Conservation (phyloP, 176 grass and related monocot species). For the Cymbopogon citratus region DNA sequence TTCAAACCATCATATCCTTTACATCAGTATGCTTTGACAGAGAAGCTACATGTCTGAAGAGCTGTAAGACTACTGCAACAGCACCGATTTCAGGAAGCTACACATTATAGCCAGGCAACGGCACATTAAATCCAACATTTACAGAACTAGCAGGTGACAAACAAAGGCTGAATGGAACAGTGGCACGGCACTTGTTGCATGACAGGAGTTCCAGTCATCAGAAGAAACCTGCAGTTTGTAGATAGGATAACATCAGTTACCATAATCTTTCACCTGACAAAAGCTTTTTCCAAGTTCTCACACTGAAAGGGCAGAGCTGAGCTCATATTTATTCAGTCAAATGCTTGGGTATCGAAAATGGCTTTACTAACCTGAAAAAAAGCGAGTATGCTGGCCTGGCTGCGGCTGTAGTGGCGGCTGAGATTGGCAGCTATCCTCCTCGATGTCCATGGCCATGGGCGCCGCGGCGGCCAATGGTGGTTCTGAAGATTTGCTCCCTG, state of each 20-base stretch:
- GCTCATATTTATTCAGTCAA: too few species aligned
- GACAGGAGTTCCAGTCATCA: neutral
- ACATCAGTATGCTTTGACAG: neutral
- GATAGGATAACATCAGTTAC: neutral
- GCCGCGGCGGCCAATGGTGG: neutral
- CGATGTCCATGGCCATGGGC: slow-evolving; percentile 17
- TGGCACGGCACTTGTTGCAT: neutral
- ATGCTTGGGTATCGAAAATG: neutral
- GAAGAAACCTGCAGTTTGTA: slow-evolving; percentile 42
- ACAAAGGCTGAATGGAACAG: neutral
- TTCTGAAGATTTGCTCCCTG: slow-evolving; percentile 10
- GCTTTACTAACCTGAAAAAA: slow-evolving; percentile 26
- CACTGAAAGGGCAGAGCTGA: too few species aligned
- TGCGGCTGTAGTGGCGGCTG: neutral
- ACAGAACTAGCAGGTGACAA: neutral
- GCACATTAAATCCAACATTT: neutral
- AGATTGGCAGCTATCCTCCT: neutral
- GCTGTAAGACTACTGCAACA: neutral
- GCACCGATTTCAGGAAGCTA: neutral
- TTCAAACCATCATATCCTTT: neutral
- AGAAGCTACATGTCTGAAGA: neutral
- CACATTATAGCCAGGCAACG: neutral
- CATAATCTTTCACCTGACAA: neutral
- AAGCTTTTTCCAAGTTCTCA: neutral
- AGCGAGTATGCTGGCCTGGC: neutral